These are phyloP conservation scores for Trichoderma harzianum DNA, from an alignment of 2,329 filamentous ascomycete genomes.

Conservation along the genomic window DNA sequence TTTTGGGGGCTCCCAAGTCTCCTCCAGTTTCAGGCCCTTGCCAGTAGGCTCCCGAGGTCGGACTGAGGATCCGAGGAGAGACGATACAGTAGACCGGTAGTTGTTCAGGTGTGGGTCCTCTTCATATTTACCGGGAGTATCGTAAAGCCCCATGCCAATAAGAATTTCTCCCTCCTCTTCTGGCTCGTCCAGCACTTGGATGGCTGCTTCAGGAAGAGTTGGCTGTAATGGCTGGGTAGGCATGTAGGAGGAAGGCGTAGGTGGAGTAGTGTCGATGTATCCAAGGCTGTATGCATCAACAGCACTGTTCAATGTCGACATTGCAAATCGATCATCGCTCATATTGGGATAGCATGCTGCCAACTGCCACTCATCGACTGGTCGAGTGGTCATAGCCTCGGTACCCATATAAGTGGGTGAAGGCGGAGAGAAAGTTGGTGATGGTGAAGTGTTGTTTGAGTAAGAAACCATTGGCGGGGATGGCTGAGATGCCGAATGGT, in stretches of 20 bases:
- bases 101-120: constrained; percentile 51
- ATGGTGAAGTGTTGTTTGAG: constrained; percentile 57
- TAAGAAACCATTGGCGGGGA: constrained; percentile 52
- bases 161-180: constrained; percentile 68
- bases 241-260: constrained; percentile 58
- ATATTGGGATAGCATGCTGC: constrained; percentile 29
- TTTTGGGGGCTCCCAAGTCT: constrained; percentile 71
- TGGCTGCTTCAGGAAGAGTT: constrained; percentile 47
- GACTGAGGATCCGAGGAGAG: constrained; percentile 51
- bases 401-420: constrained; percentile 44
- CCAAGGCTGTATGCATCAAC: constrained; percentile 35
- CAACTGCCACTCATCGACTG: constrained; percentile 38
- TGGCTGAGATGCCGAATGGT: constrained; percentile 43
- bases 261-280: constrained; percentile 50
- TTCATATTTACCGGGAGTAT: constrained; percentile 58
- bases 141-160: constrained; percentile 80
- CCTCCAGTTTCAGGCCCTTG: constrained; percentile 76
- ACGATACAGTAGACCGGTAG: constrained; percentile 52
- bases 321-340: constrained; percentile 21
- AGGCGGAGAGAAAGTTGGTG: constrained; percentile 52
- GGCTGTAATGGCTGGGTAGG: constrained; percentile 46
- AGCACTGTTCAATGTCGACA: constrained; percentile 27
- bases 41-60: constrained; percentile 50
- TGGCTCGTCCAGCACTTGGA: constrained; percentile 48
- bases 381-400: constrained; percentile 39